Base-by-base conservation (phyloP, 2,329 filamentous ascomycete genomes). In the Elsinoe fawcettii region DNA sequence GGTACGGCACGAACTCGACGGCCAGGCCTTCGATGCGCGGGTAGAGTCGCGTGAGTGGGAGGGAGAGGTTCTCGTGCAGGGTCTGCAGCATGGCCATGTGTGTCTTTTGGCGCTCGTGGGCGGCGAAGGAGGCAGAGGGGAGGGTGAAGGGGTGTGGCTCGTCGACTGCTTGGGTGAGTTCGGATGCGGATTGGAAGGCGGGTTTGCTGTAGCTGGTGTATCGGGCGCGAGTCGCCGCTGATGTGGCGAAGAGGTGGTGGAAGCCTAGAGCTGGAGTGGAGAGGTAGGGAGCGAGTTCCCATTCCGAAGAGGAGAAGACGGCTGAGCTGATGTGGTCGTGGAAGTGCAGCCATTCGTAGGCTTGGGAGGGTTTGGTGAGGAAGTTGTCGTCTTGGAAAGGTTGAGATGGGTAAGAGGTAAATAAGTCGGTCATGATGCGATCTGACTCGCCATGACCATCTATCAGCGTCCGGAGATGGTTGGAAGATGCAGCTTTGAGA, bases 341-440 rank as follows among this genome's bases (percentile, higher is more conserved):
- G 71, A 99, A 97, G 70, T 95, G 79, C 57, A 99, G 81, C 93
- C 93, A 99, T 66, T 96, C 92, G 70, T 96, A 95, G 0, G 89
- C 89, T 1, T 81, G 75, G 63, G 86, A 84, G 0, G 95, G 95
- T 68, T 99, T 99, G 32, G 85, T 88, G 30, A 99, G 83, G 63
- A 89, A 86, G 0, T 85, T 87, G 70, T 99, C 93, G 69, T 99
- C 93, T 73, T 96, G 95, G 72, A 87, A 99, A 18, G 90, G 85
- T 64, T 90, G 88, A 41, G 83, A 84, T 0, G 92, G 90, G 69
- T 96, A 99, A 63, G 87, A 81, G 20, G 87, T 78, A 67, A 96
- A 96, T 64, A 95, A 86, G 61, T 97, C 88, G 16, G 83, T 85
- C 67, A 92, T 78, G 65, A 95, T 86, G 59, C 86, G 82, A 67